A percentile compares a stretch with the other conserved stretches of the same genome.
Evolutionary conservation across 1,284 basidiomycete species (phyloP).

Genomic region (Ustilago bromivora): DNA sequence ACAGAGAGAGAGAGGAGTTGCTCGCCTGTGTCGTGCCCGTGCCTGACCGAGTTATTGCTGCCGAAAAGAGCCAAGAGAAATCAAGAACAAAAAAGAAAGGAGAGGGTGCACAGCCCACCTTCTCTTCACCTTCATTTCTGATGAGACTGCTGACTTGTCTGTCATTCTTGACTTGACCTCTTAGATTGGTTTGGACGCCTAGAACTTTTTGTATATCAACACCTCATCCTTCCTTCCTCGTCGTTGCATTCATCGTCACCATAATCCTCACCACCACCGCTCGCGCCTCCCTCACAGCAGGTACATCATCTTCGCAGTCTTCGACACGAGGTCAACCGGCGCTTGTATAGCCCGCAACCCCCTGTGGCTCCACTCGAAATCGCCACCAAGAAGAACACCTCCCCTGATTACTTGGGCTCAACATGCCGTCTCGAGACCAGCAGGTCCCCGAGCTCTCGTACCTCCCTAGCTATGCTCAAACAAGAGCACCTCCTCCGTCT

Average conservation of each 20-base stretch:
- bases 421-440: conserved; percentile 29
- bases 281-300: not conserved
- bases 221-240: not conserved
- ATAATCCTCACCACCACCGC: not conserved
- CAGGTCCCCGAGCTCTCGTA: conserved; percentile 44
- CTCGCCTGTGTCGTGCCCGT: not conserved
- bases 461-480: conserved; percentile 46
- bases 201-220: conserved; percentile 2
- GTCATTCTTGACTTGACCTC: not conserved
- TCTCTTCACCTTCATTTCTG: not conserved
- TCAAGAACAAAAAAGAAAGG: not conserved
- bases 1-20: not conserved
- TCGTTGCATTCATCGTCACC: not conserved
- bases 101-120: conserved; percentile 18
- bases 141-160: not conserved
- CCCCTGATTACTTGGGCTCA: not conserved
- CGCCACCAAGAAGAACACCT: not conserved
- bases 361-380: not conserved
- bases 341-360: not conserved
- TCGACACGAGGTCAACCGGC: not conserved
- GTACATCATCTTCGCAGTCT: not conserved
- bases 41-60: not conserved
- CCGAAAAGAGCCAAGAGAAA: conserved; percentile 8
- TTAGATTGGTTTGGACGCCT: not conserved
- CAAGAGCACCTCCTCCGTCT: conserved; percentile 43